These are phyloP conservation scores for Microdochium trichocladiopsis DNA, from an alignment of 2,329 filamentous ascomycete genomes.

Conservation along the genomic window DNA sequence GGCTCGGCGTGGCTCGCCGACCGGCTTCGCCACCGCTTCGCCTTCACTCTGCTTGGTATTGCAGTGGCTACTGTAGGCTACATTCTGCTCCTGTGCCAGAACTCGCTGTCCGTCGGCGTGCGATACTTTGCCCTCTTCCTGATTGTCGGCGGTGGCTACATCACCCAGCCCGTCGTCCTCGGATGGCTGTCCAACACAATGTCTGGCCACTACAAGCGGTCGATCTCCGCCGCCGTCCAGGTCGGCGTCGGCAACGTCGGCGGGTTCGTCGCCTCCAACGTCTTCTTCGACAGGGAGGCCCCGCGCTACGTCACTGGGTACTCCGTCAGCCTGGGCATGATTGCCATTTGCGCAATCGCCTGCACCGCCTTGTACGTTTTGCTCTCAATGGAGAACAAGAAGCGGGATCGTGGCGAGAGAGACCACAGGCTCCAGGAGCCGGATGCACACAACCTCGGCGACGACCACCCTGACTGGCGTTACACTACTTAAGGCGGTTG, in stretches of 20 bases:
- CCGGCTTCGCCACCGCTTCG: slow-evolving; percentile 18
- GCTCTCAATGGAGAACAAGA: slow-evolving; percentile 37
- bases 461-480: slow-evolving; percentile 46
- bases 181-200: slow-evolving; percentile 21
- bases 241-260: slow-evolving; percentile 20
- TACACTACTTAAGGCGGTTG: too few relatives aligned
- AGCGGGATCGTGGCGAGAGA: slow-evolving; percentile 37
- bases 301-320: slow-evolving; percentile 29
- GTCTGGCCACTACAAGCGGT: slow-evolving; percentile 15
- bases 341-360: slow-evolving; percentile 1
- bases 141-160: slow-evolving; percentile 18
- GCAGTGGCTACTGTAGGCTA: slow-evolving; percentile 19
- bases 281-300: slow-evolving; percentile 24
- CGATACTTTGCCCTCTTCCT: neutral
- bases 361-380: slow-evolving; percentile 34
- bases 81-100: slow-evolving; percentile 15
- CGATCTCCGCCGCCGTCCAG: slow-evolving; percentile 18
- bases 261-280: slow-evolving; percentile 26
- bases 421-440: slow-evolving; percentile 40
- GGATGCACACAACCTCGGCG: slow-evolving; percentile 40
- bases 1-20: slow-evolving; percentile 20
- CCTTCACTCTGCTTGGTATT: slow-evolving; percentile 20
- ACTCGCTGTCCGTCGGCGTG: slow-evolving; percentile 16
- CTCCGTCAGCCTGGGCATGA: slow-evolving; percentile 21
- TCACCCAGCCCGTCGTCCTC: slow-evolving; percentile 18